Evolutionary conservation across 2,329 filamentous ascomycete species (phyloP), one percentile per base, ranked within the genome.

Genomic region (Alternaria ethzedia): DNA sequence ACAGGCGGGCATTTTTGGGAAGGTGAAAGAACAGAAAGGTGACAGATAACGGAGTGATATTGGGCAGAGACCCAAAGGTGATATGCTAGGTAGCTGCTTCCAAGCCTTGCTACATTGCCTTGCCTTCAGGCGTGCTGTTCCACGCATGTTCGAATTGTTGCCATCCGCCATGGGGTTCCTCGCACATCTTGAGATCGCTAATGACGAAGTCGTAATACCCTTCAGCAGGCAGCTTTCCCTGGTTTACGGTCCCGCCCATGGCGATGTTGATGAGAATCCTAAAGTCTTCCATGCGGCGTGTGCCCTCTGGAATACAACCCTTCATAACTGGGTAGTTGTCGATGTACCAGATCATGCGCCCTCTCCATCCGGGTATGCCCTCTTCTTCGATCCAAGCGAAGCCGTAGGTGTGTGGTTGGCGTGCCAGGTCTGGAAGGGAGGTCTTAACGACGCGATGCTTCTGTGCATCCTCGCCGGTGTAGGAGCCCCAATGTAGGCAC

Each of bases 181-280:
- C 85, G 30, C 80, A 82, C 81, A 88, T 81, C 66, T 82, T 84
- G 52, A 89, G 65, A 23, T 82, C 81, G 60, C 86, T 83, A 0
- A 89, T 78, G 3, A 87, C 82, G 75, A 89, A 82, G 60, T 89
- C 87, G 70, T 89, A 89, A 21, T 79, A 75, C 0, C 87, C 87
- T 66, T 88, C 83, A 0, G 69, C 74, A 1, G 87, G 87, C 13
- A 81, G 76, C 70, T 82, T 82, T 0, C 86, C 86, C 15, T 82
- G 76, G 66, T 86, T 88, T 6, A 89, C 87, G 62, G 86, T 88
- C 0, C 87, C 87, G 0, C 87, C 87, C 84, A 89, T 88, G 1
- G 87, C 87, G n/a, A 89, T 81, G 61, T 89, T 89, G 17, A 89
- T 81, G 63, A 89, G 75, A 9, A 89, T 78, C 17, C 83, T 83